Evolutionary conservation across 345 rosid genomes (phyloP), one percentile per base, ranked within the genome.

Genomic region (Dipteronia sinensis): DNA sequence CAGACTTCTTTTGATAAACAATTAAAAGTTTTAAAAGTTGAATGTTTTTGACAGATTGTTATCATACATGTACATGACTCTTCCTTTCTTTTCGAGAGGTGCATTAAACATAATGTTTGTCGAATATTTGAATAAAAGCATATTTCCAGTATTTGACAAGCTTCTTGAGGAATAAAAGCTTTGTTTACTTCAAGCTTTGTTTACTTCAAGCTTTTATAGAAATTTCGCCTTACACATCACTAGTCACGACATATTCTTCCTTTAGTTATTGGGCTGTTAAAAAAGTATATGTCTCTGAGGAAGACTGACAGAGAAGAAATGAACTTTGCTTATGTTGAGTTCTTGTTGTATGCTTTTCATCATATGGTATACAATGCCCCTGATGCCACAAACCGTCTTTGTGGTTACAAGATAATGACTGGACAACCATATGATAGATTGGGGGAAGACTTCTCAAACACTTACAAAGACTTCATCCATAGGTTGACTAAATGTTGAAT

Each of bases 291-390:
- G 98, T 98, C 99, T 70, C 84, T 86, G 51, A 93, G 87, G 80
- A 97, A 89, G 90, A 90, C 91, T 67, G 98, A 89, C 76, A 98
- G 89, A 78, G 99, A 94, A 82, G 99, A 97, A 83, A 91, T 89
- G 90, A 94, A 97, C 84, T 94, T 94, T 77, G 91, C 96, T 77
- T 93, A 93, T 29, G 97, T 97, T 8, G 98, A 97, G 79, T 97
- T 98, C 83, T 86, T 94, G 87, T 80, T 93, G 78, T 94, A 91
- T 73, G 85, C 93, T 6, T 90, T 97, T 78, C 98, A 94, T 83
- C 98, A 91, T 82, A 86, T 97, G 47, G 92, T 98, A 65, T 90
- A 91, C 88, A 97, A 97, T 98, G 98, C 92, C 76, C 99, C 99
- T 17, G 93, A 97, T 89, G 98, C 99, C 53, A 88, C 98, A 73